Conservation (phyloP, 768 basidiomycete species). For the Boletus sensibilis region DNA sequence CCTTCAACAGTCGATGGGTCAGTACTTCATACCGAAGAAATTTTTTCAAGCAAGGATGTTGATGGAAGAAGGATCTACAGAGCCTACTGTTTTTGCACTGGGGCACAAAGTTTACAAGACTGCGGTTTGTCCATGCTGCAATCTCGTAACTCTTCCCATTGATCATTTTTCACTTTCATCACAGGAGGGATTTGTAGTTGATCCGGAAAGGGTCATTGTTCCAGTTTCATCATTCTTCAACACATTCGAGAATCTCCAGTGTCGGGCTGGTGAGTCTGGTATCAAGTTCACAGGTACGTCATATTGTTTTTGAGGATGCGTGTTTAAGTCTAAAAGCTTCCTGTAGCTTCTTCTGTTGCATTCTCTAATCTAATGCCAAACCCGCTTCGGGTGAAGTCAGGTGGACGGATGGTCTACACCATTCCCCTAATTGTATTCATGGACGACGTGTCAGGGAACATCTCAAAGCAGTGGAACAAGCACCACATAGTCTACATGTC, state of each 20-base stretch:
- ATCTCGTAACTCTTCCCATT: too few relatives aligned
- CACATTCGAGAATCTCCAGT: slow-evolving; percentile 8
- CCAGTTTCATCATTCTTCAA: slow-evolving; percentile 6
- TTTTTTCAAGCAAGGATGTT: slow-evolving; percentile 12
- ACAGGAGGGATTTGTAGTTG: slow-evolving; percentile 8
- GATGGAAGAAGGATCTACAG: neutral
- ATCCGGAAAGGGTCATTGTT: slow-evolving; percentile 1
- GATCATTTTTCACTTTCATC: neutral
- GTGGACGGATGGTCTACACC: slow-evolving; percentile 18
- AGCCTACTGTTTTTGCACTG: neutral
- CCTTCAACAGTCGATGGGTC: neutral
- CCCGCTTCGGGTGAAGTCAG: slow-evolving; percentile 10
- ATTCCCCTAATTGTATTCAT: slow-evolving; percentile 32
- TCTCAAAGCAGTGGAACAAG: slow-evolving; percentile 39
- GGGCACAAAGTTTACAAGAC: slow-evolving; percentile 1
- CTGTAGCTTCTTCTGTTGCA: neutral
- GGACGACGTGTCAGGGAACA: slow-evolving; percentile 37
- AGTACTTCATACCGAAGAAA: slow-evolving; percentile 12
- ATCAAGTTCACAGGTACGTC: slow-evolving; percentile 7
- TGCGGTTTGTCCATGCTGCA: neutral
- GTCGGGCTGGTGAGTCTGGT: neutral
- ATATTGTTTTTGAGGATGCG: neutral
- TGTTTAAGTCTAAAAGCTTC: neutral
- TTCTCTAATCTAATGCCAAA: slow-evolving; percentile 20
- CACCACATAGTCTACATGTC: slow-evolving; percentile 35